Evolutionary conservation across 192 early-diverging fungal species (phyloP).

Genomic region (Diversispora epigaea): DNA sequence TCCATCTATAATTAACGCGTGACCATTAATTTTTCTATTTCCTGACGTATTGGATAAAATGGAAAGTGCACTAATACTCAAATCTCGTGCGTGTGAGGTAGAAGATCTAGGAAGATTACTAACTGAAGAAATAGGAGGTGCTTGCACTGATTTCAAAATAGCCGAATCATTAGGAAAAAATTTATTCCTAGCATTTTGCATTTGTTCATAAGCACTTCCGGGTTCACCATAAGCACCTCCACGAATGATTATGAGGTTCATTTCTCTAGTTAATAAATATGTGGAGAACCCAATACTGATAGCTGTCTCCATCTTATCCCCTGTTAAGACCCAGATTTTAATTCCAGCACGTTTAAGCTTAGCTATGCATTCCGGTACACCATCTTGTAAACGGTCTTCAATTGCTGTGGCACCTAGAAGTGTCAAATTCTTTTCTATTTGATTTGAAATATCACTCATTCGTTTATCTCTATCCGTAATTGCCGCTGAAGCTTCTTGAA

Average conservation of each 20-base stretch:
- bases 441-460: constrained; percentile 52
- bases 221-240: constrained; percentile 42
- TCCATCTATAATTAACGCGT: constrained; percentile 73
- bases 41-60: constrained; percentile 21
- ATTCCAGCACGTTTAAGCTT: constrained; percentile 64
- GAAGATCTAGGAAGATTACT: constrained; percentile 9
- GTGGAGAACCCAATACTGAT: constrained; percentile 80
- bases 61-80: constrained; percentile 14
- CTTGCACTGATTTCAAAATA: constrained; percentile 25
- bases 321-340: constrained; percentile 80
- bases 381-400: constrained; percentile 77
- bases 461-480: constrained; percentile 61
- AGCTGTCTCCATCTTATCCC: constrained; percentile 79
- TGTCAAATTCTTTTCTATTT: constrained; percentile 60
- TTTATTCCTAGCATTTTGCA: constrained; percentile 45
- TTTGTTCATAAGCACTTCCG: constrained; percentile 53
- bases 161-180: constrained; percentile 34
- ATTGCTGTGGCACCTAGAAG: constrained; percentile 77
- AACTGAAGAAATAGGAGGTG: background rate
- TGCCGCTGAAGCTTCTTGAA: constrained; percentile 48
- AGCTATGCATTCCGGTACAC: constrained; percentile 72
- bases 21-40: constrained; percentile 2
- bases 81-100: constrained; percentile 9
- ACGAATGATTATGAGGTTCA: constrained; percentile 61
- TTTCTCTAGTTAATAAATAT: constrained; percentile 60